A percentile compares a stretch with the other conserved stretches of the same genome.
These are phyloP conservation scores for Dichotomocladium elegans DNA, from an alignment of 371 early-diverging fungal genomes.

Conservation along the genomic window DNA sequence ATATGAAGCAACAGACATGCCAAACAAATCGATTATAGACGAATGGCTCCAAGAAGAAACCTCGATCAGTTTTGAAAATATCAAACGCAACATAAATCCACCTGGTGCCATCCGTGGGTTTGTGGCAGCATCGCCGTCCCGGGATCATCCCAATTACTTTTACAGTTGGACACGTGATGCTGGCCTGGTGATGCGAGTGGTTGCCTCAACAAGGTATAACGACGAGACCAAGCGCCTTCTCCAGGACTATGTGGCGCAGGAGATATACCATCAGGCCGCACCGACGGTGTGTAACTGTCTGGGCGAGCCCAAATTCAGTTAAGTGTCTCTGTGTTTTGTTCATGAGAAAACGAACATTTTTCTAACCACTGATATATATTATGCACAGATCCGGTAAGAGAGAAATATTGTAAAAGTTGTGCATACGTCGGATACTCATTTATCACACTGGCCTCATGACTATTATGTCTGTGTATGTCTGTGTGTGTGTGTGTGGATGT, in stretches of 20 bases:
- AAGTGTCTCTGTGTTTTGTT: too few species aligned
- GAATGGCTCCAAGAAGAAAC: slow-evolving; percentile 23
- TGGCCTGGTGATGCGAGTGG: slow-evolving; percentile 54
- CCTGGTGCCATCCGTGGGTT: slow-evolving; percentile 29
- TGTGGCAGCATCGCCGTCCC: slow-evolving; percentile 37
- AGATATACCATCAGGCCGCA: slow-evolving; percentile 22
- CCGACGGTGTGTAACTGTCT: slow-evolving; percentile 39
- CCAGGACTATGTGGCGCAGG: slow-evolving; percentile 34
- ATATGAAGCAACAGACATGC: too few species aligned
- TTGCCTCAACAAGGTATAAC: slow-evolving; percentile 16
- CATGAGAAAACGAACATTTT: background rate
- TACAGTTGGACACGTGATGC: slow-evolving; percentile 79
- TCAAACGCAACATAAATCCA: slow-evolving; percentile 33
- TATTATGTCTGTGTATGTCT: too few species aligned
- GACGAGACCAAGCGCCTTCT: slow-evolving; percentile 18
- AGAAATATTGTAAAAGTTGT: background rate
- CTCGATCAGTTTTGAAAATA: slow-evolving; percentile 15
- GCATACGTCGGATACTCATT: background rate
- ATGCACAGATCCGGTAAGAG: background rate
- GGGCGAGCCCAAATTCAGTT: slow-evolving; percentile 77
- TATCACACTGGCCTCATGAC: too few species aligned
- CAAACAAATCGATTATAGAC: too few species aligned
- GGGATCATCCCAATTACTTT: slow-evolving; percentile 65
- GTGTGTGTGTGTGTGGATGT: too few species aligned
- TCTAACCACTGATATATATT: background rate